A percentile compares a stretch with the other conserved stretches of the same genome.
These are phyloP conservation scores for Ramaria rubella DNA, from an alignment of 768 basidiomycete species.

Conservation along the genomic window DNA sequence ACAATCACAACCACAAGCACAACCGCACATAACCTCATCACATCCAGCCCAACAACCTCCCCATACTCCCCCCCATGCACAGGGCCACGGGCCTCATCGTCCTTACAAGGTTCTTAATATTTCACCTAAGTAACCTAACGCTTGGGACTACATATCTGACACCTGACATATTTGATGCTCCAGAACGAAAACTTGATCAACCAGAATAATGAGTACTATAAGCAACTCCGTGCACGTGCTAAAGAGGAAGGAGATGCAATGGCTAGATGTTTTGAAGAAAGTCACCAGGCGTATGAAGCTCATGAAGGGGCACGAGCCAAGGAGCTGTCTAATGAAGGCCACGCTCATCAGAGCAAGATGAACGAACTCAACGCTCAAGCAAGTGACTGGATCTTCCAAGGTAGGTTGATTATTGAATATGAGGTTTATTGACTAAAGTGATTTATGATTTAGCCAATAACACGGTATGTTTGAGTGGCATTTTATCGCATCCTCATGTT, in stretches of 20 bases:
- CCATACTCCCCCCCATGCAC: too few relatives aligned
- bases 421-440: background rate
- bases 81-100: too few relatives aligned
- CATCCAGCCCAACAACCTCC: too few relatives aligned
- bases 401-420: conserved; percentile 37
- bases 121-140: too few relatives aligned
- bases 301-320: conserved; percentile 79
- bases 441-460: conserved; percentile 57
- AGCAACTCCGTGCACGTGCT: conserved; percentile 64
- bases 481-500: background rate
- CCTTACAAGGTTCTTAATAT: too few relatives aligned
- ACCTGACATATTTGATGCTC: background rate
- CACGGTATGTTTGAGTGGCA: conserved; percentile 42
- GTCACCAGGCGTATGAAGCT: conserved; percentile 65
- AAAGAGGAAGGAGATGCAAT: conserved; percentile 75
- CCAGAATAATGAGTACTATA: conserved; percentile 64
- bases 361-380: conserved; percentile 74
- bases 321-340: conserved; percentile 72
- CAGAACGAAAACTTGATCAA: conserved; percentile 41
- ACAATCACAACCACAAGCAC: background rate
- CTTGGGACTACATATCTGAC: background rate
- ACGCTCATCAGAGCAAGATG: conserved; percentile 72
- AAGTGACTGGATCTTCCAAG: conserved; percentile 79
- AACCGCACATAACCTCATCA: too few relatives aligned
- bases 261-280: conserved; percentile 61